These are phyloP conservation scores for Acanthamoeba rhysodes DNA, from an alignment of 208 protist species.

Conservation along the genomic window DNA sequence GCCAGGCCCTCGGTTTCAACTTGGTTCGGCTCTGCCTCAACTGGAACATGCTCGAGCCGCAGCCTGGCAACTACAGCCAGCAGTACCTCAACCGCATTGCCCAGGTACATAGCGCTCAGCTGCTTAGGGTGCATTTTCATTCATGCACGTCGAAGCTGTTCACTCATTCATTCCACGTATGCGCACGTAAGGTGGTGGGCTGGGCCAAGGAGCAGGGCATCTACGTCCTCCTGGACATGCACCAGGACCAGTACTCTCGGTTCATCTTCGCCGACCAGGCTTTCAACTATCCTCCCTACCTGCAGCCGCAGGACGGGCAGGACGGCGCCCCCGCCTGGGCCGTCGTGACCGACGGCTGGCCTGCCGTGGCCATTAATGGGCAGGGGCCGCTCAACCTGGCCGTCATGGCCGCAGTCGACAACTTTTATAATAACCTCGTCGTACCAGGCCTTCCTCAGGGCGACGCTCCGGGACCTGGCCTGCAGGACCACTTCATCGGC, in stretches of 20 bases:
- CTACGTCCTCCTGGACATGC: conserved; percentile 23
- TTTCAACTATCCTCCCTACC: conserved; percentile 9
- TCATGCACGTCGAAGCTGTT: too few relatives aligned
- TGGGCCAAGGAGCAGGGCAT: conserved; percentile 35
- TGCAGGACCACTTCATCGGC: conserved; percentile 34
- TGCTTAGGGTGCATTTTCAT: background rate
- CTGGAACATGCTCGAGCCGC: conserved; percentile 24
- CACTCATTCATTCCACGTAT: background rate
- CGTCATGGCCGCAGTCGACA: background rate
- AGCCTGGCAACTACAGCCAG: conserved; percentile 23
- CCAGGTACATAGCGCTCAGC: background rate
- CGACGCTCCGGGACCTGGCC: conserved; percentile 11
- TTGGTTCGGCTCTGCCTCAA: background rate
- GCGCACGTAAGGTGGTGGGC: background rate
- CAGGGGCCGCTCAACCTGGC: background rate
- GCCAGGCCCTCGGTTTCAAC: conserved; percentile 8
- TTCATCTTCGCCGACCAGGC: background rate
- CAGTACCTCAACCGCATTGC: conserved; percentile 8
- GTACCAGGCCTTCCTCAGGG: background rate
- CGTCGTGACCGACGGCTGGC: background rate
- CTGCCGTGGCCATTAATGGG: background rate
- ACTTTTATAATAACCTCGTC: conserved; percentile 13
- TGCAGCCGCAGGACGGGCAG: background rate
- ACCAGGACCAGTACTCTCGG: conserved; percentile 50
- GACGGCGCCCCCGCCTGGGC: conserved; percentile 19